Base-by-base conservation (phyloP, 139 green algal species). In the Desmodesmus armatus region DNA sequence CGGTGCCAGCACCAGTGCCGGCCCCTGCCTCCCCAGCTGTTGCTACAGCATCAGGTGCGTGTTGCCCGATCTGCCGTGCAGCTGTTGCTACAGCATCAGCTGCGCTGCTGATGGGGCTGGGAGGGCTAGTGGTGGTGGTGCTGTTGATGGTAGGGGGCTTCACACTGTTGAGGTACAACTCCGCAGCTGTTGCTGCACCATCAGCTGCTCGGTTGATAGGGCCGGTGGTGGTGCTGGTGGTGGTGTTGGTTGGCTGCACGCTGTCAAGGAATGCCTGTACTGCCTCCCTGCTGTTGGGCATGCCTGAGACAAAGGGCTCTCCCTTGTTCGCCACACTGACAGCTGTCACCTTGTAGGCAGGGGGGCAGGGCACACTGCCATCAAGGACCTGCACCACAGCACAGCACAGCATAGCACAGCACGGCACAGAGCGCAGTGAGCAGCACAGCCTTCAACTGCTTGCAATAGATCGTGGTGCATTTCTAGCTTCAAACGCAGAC, bases 261-360 rank as follows among this genome's bases (percentile, higher is more conserved):
- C 67, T 49, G 53, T 87, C 65, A 47, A 91, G 29, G 55, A 88
- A 89, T 15, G 69, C 78, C 6, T 49, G 5, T 21, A 93, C 60
- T 9, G 41, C 86, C 15, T 87, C 80, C 3, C 66, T 51, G 25
- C n/a, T 79, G 58, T 85, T 60, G 15, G 51, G 27, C 0, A 93
- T 75, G 62, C 88, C 90, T 33, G 83, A 91, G 25, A 89, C 37
- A 80, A 91, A 93, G 15, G 90, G 83, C 84, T 93, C 90, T 23
- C 80, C 86, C 80, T 93, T 93, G 86, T 90, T 91, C 6, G 90
- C 88, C n/a, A 93, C 90, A 2, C 77, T 66, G 80, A 89, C 75
- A 4, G 62, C 66, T 62, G 58, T 70, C 29, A 84, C 47, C 63
- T 86, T 86, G 67, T 80, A 86, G 13, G 80, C 80, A 31, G 80